Evolutionary conservation across 257 asterid genomes (phyloP), one percentile per base, ranked within the genome.

Genomic region (Verbena officinalis): DNA sequence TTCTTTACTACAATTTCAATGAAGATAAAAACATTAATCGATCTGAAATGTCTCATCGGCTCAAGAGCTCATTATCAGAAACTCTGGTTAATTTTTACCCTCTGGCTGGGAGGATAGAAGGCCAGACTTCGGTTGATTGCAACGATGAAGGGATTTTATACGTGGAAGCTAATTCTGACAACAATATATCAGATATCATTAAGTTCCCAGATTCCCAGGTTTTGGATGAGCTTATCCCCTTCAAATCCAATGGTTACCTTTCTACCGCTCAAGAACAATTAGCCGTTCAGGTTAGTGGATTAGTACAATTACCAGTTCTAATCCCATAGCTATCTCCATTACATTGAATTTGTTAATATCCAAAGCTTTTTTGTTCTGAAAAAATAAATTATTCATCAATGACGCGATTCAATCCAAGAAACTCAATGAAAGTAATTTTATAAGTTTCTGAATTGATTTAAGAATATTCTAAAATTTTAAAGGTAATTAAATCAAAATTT

Each of bases 51-150:
- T 72, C 51, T 0, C 19, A 5, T 49, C 50, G 59, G 33, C 78
- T 87, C 3, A 88, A 73, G 77, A 43, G 14, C 7, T 83, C 90
- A 0, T 39, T 88, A 2, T 70, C 93, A 0, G 76, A 85, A 7
- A 72, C 81, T 30, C 73, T 85, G 0, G 75, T 81, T 9, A 66
- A 27, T 4, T 85, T 72, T 58, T 85, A 83, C 64, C 94, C 96
- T 13, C 63, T 85, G 62, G 89, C 94, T 0, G 96, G 96, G 16
- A 77, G 90, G 67, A 73, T 73, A 70, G 75, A 75, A 14, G 89
- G 80, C 52, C 83, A 74, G 75, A 62, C 54, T 17, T 78, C 64
- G 3, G 78, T 87, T 23, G 77, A 74, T 17, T 87, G 96, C 43
- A 79, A 74, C 24, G 93, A 85, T 12, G 69, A 65, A 7, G 96